A percentile compares a stretch with the other conserved stretches of the same genome.
Evolutionary conservation across 1,284 basidiomycete genomes (phyloP).

Genomic region (Sanghuangporus sanghuang): DNA sequence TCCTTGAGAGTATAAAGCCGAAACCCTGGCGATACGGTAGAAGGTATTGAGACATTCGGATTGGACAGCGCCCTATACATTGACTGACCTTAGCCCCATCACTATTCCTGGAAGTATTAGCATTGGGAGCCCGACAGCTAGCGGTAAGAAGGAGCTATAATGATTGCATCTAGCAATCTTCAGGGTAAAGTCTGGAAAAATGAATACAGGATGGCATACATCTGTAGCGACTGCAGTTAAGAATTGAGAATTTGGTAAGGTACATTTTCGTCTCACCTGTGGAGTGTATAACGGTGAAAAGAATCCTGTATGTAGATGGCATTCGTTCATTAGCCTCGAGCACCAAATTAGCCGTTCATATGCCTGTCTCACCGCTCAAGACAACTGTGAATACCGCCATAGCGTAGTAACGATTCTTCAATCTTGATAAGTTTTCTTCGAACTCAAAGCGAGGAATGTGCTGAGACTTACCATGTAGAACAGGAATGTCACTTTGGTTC

Average conservation of each 20-base stretch:
- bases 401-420: slow-evolving; percentile 5
- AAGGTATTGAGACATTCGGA: background rate
- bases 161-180: background rate
- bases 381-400: background rate
- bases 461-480: background rate
- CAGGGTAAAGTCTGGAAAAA: background rate
- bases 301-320: background rate
- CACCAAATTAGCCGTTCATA: background rate
- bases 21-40: background rate
- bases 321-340: background rate
- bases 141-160: background rate
- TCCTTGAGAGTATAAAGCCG: background rate
- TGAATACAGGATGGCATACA: background rate
- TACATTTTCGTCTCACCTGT: background rate
- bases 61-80: background rate
- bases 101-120: slow-evolving; percentile 1
- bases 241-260: background rate
- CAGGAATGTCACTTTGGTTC: background rate
- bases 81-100: slow-evolving; percentile 6
- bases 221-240: background rate
- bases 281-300: background rate
- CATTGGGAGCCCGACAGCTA: slow-evolving; percentile 1
- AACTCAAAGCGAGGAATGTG: background rate
- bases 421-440: too few species aligned
- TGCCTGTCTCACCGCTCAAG: background rate